Conservation (phyloP, 352 stramenopile genomes). For the Phytophthora multivora region DNA sequence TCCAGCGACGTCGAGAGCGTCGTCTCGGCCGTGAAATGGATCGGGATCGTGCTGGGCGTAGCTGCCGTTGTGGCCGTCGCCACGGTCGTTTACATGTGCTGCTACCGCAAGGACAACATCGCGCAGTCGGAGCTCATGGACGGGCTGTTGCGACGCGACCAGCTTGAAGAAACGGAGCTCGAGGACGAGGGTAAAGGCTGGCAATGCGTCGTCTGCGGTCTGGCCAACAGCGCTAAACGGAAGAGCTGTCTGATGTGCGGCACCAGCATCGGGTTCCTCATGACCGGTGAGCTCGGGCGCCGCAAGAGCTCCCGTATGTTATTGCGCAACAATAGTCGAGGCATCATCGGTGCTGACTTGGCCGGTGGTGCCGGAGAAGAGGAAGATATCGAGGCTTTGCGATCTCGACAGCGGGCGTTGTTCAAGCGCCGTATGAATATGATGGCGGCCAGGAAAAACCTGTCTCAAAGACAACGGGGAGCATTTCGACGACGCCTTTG, state of each 20-base stretch:
- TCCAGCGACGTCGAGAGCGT: constrained; percentile 34
- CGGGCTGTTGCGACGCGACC: constrained; percentile 61
- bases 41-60: constrained; percentile 40
- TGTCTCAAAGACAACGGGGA: constrained; percentile 71
- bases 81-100: constrained; percentile 61
- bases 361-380: constrained; percentile 9
- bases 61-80: constrained; percentile 33
- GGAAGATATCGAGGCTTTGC: constrained; percentile 42
- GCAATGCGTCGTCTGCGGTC: constrained; percentile 76
- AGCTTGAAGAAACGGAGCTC: constrained; percentile 59
- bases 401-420: constrained; percentile 56
- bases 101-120: constrained; percentile 23
- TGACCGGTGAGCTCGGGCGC: constrained; percentile 35
- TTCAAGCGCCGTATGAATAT: constrained; percentile 76
- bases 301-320: constrained; percentile 65
- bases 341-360: constrained; percentile 3
- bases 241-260: constrained; percentile 73
- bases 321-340: constrained; percentile 41
- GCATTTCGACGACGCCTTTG: constrained; percentile 69
- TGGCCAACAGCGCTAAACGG: constrained; percentile 48
- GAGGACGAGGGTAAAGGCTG: constrained; percentile 60
- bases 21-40: constrained; percentile 42
- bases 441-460: constrained; percentile 58
- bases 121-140: constrained; percentile 45
- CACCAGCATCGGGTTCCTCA: constrained; percentile 48